Conservation (phyloP, 2,329 filamentous ascomycete species). For the Hypoxylon sp. region DNA sequence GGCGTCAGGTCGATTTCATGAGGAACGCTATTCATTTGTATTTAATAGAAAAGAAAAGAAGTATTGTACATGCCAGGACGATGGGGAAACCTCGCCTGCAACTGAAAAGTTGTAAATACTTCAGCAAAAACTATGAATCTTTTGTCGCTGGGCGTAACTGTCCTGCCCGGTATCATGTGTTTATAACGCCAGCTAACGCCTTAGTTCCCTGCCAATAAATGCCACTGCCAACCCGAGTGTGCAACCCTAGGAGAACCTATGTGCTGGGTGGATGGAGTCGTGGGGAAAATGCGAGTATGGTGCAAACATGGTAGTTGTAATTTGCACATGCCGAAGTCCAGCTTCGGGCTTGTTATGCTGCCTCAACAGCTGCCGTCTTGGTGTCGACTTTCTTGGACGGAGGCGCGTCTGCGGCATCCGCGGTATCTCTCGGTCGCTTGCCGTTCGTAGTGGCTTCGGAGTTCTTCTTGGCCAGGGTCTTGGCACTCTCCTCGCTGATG, state of each 20-base stretch:
- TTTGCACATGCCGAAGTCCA: neutral
- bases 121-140: constrained; percentile 5
- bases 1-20: constrained; percentile 2
- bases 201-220: constrained; percentile 7
- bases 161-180: constrained; percentile 16
- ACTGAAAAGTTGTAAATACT: neutral
- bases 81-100: neutral
- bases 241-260: no score
- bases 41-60: neutral
- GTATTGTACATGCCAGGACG: neutral
- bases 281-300: neutral
- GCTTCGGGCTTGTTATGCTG: constrained; percentile 25
- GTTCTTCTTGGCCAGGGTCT: constrained; percentile 36
- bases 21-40: neutral
- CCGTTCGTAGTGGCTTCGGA: constrained; percentile 47
- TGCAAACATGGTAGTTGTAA: neutral
- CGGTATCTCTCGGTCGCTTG: constrained; percentile 66
- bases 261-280: neutral
- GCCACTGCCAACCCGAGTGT: constrained; percentile 1
- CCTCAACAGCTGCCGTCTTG: constrained; percentile 50
- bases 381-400: constrained; percentile 69
- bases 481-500: constrained; percentile 51
- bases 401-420: constrained; percentile 53
- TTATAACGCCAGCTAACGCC: constrained; percentile 21
- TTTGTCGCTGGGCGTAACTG: constrained; percentile 3